phyloP scores from a whole-genome alignment of 441 rosid genomes.

The Erodium moschatum region DNA sequence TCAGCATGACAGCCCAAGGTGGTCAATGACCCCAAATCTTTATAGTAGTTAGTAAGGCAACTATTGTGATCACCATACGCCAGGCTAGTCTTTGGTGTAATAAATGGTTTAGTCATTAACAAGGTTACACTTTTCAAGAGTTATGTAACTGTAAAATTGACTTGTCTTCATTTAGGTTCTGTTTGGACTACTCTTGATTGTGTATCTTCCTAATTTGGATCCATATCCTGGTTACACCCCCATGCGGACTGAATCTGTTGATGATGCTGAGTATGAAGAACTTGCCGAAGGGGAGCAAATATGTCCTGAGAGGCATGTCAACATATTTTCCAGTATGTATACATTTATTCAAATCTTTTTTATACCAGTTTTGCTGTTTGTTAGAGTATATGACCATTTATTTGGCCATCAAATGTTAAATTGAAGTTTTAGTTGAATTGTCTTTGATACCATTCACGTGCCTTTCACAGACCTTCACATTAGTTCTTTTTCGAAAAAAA shows the following conservation, averaged over 20 bases:
- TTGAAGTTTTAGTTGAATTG: background rate
- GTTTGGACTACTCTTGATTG: conserved; percentile 69
- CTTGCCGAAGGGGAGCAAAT: conserved; percentile 79
- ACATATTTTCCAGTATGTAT: conserved; percentile 63
- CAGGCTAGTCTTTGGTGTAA: conserved; percentile 4
- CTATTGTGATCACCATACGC: background rate
- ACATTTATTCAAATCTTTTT: background rate
- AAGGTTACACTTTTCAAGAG: background rate
- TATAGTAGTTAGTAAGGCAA: background rate
- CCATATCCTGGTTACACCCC: conserved; percentile 82
- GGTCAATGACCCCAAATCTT: conserved; percentile 3
- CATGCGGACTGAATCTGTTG: conserved; percentile 36
- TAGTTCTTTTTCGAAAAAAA: background rate
- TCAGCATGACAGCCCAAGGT: background rate
- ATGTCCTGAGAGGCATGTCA: conserved; percentile 82
- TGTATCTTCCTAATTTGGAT: conserved; percentile 73
- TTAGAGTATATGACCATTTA: background rate
- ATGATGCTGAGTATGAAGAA: conserved; percentile 71
- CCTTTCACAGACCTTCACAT: background rate
- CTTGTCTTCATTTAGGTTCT: conserved; percentile 45
- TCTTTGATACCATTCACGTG: background rate
- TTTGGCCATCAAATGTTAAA: background rate
- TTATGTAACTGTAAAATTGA: background rate
- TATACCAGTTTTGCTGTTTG: background rate
- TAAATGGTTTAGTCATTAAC: conserved; percentile 6